Percentiles rank a stretch among this genome's conserved stretches.
These are phyloP conservation scores for Fusarium stilboides DNA, from an alignment of 2,329 filamentous ascomycete genomes.

Conservation along the genomic window DNA sequence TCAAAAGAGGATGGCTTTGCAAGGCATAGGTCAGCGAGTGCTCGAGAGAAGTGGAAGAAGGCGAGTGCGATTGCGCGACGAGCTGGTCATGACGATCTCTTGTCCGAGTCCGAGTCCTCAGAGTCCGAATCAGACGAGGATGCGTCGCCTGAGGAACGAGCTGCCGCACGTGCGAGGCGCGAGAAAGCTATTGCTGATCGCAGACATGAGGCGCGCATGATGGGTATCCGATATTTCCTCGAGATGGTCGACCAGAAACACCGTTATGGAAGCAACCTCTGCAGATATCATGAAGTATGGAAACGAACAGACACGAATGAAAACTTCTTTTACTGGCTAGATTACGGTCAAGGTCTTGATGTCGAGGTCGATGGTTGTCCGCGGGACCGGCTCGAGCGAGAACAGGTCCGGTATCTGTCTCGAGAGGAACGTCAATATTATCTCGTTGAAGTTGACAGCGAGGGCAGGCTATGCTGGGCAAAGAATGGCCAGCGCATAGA, in stretches of 20 bases:
- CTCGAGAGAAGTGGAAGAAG: conserved; percentile 82
- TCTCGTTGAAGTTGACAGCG: conserved; percentile 80
- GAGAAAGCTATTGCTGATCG: conserved; percentile 69
- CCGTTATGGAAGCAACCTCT: conserved; percentile 86
- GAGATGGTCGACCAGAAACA: conserved; percentile 92
- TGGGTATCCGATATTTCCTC: conserved; percentile 88
- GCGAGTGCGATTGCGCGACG: conserved; percentile 78
- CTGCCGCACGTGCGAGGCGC: conserved; percentile 57
- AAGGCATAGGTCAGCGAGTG: conserved; percentile 54
- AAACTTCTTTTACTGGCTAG: conserved; percentile 96
- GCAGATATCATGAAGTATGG: conserved; percentile 88
- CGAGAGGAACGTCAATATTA: conserved; percentile 87
- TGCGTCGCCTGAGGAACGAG: conserved; percentile 57
- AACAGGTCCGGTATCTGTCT: conserved; percentile 87
- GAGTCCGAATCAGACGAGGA: conserved; percentile 49
- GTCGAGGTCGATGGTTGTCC: conserved; percentile 81
- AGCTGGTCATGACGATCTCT: conserved; percentile 77
- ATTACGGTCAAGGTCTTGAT: conserved; percentile 81
- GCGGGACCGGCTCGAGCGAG: conserved; percentile 80
- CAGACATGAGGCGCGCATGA: conserved; percentile 79
- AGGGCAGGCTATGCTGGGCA: conserved; percentile 87
- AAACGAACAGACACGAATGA: conserved; percentile 82
- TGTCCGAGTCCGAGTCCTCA: conserved; percentile 59
- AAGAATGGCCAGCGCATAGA: conserved; percentile 85
- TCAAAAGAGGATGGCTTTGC: conserved; percentile 23